phyloP scores from a whole-genome alignment of 805 yeast genomes.

The Suhomyces sp. region DNA sequence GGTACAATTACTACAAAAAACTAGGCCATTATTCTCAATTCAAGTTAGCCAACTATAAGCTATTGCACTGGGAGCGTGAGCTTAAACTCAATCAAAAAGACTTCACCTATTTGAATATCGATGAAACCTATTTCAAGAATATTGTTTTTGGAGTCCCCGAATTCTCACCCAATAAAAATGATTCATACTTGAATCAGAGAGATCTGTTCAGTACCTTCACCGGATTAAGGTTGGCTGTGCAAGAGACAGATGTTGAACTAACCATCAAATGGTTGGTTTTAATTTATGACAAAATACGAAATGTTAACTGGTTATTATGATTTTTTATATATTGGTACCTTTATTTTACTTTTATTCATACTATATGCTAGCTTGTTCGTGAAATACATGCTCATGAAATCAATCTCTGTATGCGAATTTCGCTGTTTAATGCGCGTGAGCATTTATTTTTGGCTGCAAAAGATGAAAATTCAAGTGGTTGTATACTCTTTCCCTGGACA shows the following conservation, averaged over 20 bases:
- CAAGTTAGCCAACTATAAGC: constrained; percentile 50
- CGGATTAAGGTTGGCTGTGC: constrained; percentile 17
- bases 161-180: constrained; percentile 8
- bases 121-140: constrained; percentile 16
- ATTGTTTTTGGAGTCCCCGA: constrained; percentile 20
- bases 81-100: constrained; percentile 20
- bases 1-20: constrained; percentile 66
- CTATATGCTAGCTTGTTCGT: neutral
- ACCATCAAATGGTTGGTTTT: constrained; percentile 23
- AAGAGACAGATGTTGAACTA: constrained; percentile 20
- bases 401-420: neutral
- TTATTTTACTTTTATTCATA: neutral
- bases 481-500: neutral
- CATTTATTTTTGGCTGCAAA: neutral
- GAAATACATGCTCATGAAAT: neutral
- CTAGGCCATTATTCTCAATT: constrained; percentile 55
- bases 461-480: neutral
- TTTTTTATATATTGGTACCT: neutral
- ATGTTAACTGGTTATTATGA: constrained; percentile 3
- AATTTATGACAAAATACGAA: constrained; percentile 22
- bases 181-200: constrained; percentile 5
- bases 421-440: neutral
- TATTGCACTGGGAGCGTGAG: constrained; percentile 39
- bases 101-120: constrained; percentile 13
- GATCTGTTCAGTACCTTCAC: constrained; percentile 18